These are phyloP conservation scores for Leishmania turanica DNA, from an alignment of 208 protist species.

Conservation along the genomic window DNA sequence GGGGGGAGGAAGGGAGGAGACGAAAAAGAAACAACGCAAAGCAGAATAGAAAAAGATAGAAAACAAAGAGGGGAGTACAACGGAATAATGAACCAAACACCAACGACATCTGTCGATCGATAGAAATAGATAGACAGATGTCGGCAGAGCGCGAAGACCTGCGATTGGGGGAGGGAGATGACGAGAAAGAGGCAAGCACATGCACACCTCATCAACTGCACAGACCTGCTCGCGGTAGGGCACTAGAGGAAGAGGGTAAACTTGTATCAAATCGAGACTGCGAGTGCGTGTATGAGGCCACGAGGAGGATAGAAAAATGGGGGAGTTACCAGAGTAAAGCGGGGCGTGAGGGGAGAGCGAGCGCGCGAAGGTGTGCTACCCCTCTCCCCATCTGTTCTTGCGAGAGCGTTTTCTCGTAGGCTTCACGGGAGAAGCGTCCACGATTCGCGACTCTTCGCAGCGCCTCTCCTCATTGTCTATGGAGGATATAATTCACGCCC, in stretches of 20 bases:
- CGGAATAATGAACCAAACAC: not conserved
- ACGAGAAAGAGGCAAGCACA: too few species aligned
- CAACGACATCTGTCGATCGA: not conserved
- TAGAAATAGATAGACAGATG: not conserved
- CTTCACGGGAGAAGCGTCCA: not conserved
- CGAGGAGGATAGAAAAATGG: not conserved
- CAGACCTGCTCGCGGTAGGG: not conserved
- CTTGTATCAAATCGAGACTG: not conserved
- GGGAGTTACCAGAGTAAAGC: not conserved
- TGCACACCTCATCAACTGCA: not conserved
- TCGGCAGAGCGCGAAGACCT: not conserved
- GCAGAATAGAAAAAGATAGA: not conserved
- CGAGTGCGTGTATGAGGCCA: not conserved
- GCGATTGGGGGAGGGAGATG: not conserved
- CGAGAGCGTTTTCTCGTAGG: not conserved
- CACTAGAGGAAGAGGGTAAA: not conserved
- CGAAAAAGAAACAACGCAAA: not conserved
- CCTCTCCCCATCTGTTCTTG: not conserved
- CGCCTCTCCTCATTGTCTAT: not conserved
- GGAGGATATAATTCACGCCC: not conserved
- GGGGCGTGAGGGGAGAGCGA: not conserved
- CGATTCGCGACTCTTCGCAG: not conserved
- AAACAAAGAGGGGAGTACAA: not conserved
- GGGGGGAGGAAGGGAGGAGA: not conserved
- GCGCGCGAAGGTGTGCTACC: not conserved